Percentiles rank a stretch among this genome's conserved stretches.
Evolutionary conservation across 1,284 basidiomycete species (phyloP).

Genomic region (Earliella scabrosa): DNA sequence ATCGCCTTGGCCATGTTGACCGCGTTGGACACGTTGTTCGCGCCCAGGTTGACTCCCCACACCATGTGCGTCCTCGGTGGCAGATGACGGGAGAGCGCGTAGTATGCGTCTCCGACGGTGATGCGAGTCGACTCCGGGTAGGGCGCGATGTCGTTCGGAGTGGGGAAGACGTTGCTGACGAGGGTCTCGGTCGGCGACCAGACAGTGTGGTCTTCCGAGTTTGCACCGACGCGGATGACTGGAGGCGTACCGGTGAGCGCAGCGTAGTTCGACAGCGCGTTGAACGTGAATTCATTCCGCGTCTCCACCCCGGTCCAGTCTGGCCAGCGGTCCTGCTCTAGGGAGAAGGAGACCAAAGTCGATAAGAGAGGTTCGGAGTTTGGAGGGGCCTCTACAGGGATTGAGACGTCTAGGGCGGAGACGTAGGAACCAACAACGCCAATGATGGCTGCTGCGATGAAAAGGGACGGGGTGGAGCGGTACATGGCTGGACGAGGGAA

Average conservation of each 20-base stretch:
- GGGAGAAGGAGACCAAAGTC: conserved; percentile 60
- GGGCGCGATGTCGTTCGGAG: conserved; percentile 48
- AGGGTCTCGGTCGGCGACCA: conserved; percentile 33
- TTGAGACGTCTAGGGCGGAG: conserved; percentile 25
- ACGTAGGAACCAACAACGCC: not conserved
- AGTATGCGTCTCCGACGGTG: conserved; percentile 61
- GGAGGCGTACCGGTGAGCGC: conserved; percentile 54
- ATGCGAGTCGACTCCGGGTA: conserved; percentile 66
- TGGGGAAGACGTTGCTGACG: conserved; percentile 52
- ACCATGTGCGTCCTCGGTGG: conserved; percentile 59
- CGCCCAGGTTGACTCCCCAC: conserved; percentile 72
- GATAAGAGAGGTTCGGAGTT: conserved; percentile 26
- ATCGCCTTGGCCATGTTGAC: conserved; percentile 63
- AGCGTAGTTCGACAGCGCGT: conserved; percentile 58
- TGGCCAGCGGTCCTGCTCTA: conserved; percentile 70
- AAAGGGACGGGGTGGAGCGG: not conserved
- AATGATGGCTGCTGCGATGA: not conserved
- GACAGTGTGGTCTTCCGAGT: conserved; percentile 63
- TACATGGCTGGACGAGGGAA: not conserved
- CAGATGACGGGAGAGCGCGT: conserved; percentile 56
- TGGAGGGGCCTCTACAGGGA: conserved; percentile 26
- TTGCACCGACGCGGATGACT: conserved; percentile 62
- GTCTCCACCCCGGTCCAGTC: conserved; percentile 60
- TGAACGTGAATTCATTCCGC: conserved; percentile 59
- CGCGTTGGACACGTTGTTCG: conserved; percentile 58